Base-by-base conservation (phyloP, 2,329 filamentous ascomycete genomes). In the Beauveria caledonica region DNA sequence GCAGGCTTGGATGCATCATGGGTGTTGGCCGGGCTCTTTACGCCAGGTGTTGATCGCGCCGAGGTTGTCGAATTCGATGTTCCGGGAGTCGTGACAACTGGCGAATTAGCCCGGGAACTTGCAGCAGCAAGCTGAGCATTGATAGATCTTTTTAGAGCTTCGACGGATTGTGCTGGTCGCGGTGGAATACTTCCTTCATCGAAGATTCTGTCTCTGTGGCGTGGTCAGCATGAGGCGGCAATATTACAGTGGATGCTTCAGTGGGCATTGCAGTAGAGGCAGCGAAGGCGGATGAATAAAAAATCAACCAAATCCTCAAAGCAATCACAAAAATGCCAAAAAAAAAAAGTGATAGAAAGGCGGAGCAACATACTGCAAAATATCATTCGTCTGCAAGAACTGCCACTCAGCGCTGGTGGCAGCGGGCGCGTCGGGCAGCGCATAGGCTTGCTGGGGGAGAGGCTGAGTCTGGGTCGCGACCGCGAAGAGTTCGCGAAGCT, bases 401-500 rank as follows among this genome's bases (percentile, higher is more conserved):
- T 79, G 76, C 68, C 73, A 75, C 75, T 86, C 82, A 66, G 76
- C 78, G 19, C 76, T 66, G 60, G 77, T 79, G 70, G 76, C 72
- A 62, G 79, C 75, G 62, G 77, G 78, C 77, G 80, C 80, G 79
- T 86, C 82, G 66, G 76, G 74, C 66, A 81, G 80, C 68, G 78
- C 77, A 71, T 83, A 78, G 72, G 79, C 77, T 74, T 80, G 76
- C 71, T 82, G 80, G 68, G 84, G 83, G 68, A 86, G 78, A 73
- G 78, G 77, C 74, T 85, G 79, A 70, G 80, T 76, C 74, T 86
- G 85, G 74, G 88, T 88, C 79, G 89, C 87, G 81, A 89, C 84
- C 68, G 83, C 82, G 79, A 89, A 96, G 69, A 96, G 83, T 78
- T 94, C 89, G 74, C 88, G 87, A 73, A 96, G 83, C 81, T 95